Conservation (phyloP, 768 basidiomycete species). For the Coprinopsis sp. region DNA sequence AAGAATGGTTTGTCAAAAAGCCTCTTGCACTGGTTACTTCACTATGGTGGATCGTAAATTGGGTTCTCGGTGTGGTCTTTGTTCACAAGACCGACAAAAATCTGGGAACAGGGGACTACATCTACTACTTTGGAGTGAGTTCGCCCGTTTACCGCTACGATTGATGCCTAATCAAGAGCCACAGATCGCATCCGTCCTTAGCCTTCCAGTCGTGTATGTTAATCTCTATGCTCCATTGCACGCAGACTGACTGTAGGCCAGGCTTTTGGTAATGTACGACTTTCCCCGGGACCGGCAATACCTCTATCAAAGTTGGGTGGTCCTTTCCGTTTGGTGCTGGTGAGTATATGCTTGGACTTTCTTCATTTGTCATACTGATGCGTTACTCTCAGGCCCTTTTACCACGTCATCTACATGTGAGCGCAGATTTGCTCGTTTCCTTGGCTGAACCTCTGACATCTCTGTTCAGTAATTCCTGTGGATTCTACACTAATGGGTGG, state of each 20-base stretch:
- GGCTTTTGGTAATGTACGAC: constrained; percentile 64
- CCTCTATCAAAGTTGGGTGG: constrained; percentile 59
- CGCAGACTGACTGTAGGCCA: constrained; percentile 11
- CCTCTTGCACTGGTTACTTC: constrained; percentile 59
- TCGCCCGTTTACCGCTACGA: constrained; percentile 21
- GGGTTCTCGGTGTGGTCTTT: constrained; percentile 58
- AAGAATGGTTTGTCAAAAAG: constrained; percentile 72
- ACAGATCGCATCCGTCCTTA: constrained; percentile 42
- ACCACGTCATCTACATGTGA: constrained; percentile 54
- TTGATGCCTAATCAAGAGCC: constrained; percentile 23
- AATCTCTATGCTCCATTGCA: not conserved
- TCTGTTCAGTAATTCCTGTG: constrained; percentile 33
- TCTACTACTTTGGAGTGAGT: constrained; percentile 53
- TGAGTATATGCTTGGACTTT: constrained; percentile 22
- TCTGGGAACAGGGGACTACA: constrained; percentile 45
- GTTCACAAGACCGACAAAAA: constrained; percentile 34
- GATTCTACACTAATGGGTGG: constrained; percentile 29
- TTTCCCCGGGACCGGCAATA: constrained; percentile 58
- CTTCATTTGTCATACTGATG: constrained; percentile 10
- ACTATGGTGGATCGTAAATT: constrained; percentile 62
- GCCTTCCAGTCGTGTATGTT: constrained; percentile 53
- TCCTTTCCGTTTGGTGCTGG: constrained; percentile 63
- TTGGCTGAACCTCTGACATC: constrained; percentile 2
- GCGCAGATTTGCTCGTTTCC: constrained; percentile 31
- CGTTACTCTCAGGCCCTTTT: constrained; percentile 43